Conservation (phyloP, 2,329 filamentous ascomycete genomes). For the Hymenotorrendiella dingleyae region DNA sequence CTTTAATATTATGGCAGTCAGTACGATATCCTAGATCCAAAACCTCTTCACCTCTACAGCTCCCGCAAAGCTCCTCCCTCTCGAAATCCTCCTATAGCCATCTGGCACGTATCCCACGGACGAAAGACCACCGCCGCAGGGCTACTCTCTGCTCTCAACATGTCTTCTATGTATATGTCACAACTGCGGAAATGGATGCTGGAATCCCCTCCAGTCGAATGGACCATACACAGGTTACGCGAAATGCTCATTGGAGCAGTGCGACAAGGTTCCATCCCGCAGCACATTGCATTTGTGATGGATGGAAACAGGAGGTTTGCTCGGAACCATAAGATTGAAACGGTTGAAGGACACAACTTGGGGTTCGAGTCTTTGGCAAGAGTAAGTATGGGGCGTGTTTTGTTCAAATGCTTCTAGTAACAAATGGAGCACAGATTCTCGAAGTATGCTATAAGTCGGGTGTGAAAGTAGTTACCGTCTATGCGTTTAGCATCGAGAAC, state of each 20-base stretch:
- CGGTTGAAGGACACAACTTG: conserved; percentile 89
- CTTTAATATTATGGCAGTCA: no score
- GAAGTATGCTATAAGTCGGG: conserved; percentile 98
- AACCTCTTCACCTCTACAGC: neutral
- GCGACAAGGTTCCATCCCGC: conserved; percentile 83
- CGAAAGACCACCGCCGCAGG: neutral
- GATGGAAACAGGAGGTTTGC: conserved; percentile 95
- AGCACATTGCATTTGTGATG: conserved; percentile 99
- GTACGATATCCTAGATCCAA: no score
- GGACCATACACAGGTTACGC: conserved; percentile 70
- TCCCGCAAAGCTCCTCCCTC: neutral
- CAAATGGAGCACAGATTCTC: conserved; percentile 57
- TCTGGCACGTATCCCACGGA: neutral
- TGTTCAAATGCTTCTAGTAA: conserved; percentile 11
- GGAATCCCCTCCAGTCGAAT: conserved; percentile 87
- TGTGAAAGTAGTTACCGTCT: conserved; percentile 94
- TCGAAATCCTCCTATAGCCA: neutral
- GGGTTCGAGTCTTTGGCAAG: conserved; percentile 92
- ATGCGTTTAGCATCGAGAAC: conserved; percentile 98
- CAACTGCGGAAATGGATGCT: conserved; percentile 69
- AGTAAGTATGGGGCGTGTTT: conserved; percentile 41
- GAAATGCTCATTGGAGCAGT: conserved; percentile 84
- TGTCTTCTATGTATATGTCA: conserved; percentile 51
- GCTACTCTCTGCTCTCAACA: conserved; percentile 14
- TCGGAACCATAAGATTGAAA: conserved; percentile 85